Evolutionary conservation across 2,329 filamentous ascomycete genomes (phyloP).

Genomic region (Colletotrichum plurivorum): DNA sequence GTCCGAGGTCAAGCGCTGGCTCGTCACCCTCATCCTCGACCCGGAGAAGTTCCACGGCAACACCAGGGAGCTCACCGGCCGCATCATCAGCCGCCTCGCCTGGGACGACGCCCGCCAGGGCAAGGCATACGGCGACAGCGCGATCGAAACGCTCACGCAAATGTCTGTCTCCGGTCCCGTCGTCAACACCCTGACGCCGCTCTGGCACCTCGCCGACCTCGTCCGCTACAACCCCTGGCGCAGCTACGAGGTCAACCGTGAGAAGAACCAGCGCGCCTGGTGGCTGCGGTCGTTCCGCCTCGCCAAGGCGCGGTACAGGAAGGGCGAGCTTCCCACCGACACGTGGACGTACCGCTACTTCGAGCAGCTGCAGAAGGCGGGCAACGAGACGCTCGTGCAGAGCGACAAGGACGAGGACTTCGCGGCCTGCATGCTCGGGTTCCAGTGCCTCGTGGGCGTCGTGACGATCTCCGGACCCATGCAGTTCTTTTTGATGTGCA

Average conservation of each 20-base stretch:
- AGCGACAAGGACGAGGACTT: constrained; percentile 59
- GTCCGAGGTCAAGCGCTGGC: constrained; percentile 59
- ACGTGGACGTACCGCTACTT: constrained; percentile 66
- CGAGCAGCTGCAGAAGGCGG: constrained; percentile 55
- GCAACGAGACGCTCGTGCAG: constrained; percentile 58
- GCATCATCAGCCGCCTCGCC: constrained; percentile 64
- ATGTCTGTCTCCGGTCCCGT: constrained; percentile 68
- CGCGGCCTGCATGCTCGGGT: constrained; percentile 66
- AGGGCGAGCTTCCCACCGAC: constrained; percentile 57
- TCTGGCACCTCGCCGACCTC: constrained; percentile 60
- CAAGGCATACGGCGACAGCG: constrained; percentile 60
- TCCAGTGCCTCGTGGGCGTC: constrained; percentile 65
- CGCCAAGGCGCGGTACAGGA: constrained; percentile 57
- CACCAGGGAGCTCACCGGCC: constrained; percentile 64
- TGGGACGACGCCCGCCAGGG: constrained; percentile 65
- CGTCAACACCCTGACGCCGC: constrained; percentile 64
- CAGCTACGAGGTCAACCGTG: constrained; percentile 59
- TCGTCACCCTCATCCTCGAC: constrained; percentile 62
- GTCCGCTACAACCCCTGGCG: constrained; percentile 62
- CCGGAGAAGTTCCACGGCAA: constrained; percentile 60
- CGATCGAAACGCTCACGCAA: constrained; percentile 62
- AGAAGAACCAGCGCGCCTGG: constrained; percentile 60
- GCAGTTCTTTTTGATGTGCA: constrained; percentile 67
- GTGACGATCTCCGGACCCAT: constrained; percentile 64
- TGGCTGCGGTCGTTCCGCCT: constrained; percentile 59